Conservation (phyloP, 1,284 basidiomycete genomes). For the Termitomyces sp. region DNA sequence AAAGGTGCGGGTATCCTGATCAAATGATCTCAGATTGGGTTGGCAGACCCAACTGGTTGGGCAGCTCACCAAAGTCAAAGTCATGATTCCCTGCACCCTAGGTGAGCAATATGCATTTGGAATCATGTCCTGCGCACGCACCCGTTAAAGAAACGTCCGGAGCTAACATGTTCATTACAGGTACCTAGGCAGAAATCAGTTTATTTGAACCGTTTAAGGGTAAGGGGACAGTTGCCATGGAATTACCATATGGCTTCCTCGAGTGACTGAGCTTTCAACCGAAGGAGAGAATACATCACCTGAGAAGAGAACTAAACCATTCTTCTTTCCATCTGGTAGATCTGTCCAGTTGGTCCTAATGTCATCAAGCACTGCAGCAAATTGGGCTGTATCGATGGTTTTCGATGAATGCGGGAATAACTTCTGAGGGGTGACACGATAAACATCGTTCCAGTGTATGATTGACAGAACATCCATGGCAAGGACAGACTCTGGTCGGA, state of each 20-base stretch:
- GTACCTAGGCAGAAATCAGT: constrained; percentile 49
- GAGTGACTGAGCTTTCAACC: constrained; percentile 81
- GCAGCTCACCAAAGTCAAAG: constrained; percentile 64
- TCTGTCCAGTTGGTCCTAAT: constrained; percentile 50
- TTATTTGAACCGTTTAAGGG: neutral
- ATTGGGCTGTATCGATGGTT: constrained; percentile 75
- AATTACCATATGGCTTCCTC: constrained; percentile 86
- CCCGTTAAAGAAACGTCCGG: constrained; percentile 67
- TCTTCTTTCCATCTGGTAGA: constrained; percentile 46
- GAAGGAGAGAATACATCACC: constrained; percentile 87
- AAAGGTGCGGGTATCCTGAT: constrained; percentile 75
- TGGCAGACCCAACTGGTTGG: neutral
- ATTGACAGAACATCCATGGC: constrained; percentile 25
- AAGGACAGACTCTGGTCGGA: too few relatives aligned
- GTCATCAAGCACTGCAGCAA: constrained; percentile 56
- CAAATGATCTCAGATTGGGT: neutral
- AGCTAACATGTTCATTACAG: constrained; percentile 72
- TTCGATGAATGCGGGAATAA: constrained; percentile 43
- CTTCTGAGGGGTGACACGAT: constrained; percentile 71
- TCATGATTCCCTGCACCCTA: constrained; percentile 71
- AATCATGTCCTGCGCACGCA: constrained; percentile 28
- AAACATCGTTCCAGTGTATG: constrained; percentile 73
- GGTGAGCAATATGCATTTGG: neutral
- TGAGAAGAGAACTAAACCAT: constrained; percentile 83
- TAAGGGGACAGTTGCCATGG: neutral